A percentile compares a stretch with the other conserved stretches of the same genome.
Evolutionary conservation across 2,329 filamentous ascomycete genomes (phyloP).

Genomic region (Claviceps citrina): DNA sequence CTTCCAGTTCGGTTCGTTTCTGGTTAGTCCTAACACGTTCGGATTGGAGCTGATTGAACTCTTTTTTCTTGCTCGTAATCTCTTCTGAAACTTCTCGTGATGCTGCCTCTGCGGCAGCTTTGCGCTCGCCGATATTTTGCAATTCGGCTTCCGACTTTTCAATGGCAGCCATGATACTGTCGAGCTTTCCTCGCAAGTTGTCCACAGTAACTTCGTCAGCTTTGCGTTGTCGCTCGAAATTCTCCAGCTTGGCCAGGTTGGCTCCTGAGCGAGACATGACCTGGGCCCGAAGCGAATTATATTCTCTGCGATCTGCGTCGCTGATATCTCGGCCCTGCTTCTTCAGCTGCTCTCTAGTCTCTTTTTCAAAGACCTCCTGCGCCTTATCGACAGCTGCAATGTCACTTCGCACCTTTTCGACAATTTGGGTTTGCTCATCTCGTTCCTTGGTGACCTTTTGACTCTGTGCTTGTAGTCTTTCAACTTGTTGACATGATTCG

Average conservation of each 20-base stretch:
- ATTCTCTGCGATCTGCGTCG: constrained; percentile 76
- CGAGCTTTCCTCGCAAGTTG: constrained; percentile 76
- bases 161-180: constrained; percentile 57
- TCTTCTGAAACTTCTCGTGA: constrained; percentile 57
- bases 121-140: constrained; percentile 51
- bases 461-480: constrained; percentile 51
- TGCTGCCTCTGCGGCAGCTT: constrained; percentile 42
- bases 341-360: constrained; percentile 72
- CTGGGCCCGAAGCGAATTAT: constrained; percentile 69
- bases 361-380: constrained; percentile 71
- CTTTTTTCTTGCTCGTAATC: constrained; percentile 80
- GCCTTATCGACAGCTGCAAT: constrained; percentile 78
- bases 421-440: constrained; percentile 50
- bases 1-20: constrained; percentile 74
- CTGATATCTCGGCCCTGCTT: constrained; percentile 77
- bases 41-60: constrained; percentile 71
- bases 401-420: constrained; percentile 65
- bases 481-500: constrained; percentile 56
- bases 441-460: constrained; percentile 60
- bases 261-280: constrained; percentile 69
- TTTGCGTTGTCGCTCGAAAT: constrained; percentile 74
- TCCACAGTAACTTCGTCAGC: constrained; percentile 84
- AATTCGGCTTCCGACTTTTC: constrained; percentile 62
- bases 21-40: constrained; percentile 70
- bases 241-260: constrained; percentile 71